Base-by-base conservation (phyloP, 805 yeast genomes). In the Yarrowia sp. region DNA sequence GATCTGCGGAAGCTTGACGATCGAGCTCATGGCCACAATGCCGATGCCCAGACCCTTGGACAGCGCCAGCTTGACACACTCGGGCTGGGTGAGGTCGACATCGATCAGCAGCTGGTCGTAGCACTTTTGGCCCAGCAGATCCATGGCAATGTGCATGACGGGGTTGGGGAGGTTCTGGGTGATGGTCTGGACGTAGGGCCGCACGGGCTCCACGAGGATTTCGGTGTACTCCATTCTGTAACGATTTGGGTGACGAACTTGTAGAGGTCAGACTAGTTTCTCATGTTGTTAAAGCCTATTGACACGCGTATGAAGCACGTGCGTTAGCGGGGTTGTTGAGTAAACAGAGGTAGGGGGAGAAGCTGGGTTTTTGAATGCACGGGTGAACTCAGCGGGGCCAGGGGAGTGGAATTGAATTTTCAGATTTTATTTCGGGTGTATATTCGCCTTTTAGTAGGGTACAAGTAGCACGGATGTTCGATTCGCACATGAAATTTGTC, bases 1-100 rank as follows among this genome's bases (percentile, higher is more conserved):
- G 49, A 78, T 73, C 66, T 78, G 80, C 7, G 81, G 81, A 0
- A 78, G 65, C 63, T 77, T 77, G 38, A 76, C 73, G 19, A 76
- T 66, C 2, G 78, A 71, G 2, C 79, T 72, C 49, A 73, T 68
- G 1, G 70, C 66, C 38, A 77, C 71, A 31, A 78, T 74, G 6
- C 74, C 78, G 33, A 74, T 59, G 24, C 77, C 73, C 22, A 77
- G 58, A 0, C 73, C 67, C 60, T 73, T 73, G 10, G 76, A 66
- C 21, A 76, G 47, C 16, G 74, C 73, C 10, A 63, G 63, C 36
- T 70, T 68, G 16, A 74, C 55, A 31, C 76, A 70, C 8, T 66
- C 66, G 10, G 70, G 68, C 18, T 61, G 21, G 18, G 68, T 67
- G 56, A 69, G 64, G 42, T 66, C 68, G 29, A 65, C 70, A 35